Conservation (phyloP, 2,329 filamentous ascomycete species). For the Diaporthe capsici region DNA sequence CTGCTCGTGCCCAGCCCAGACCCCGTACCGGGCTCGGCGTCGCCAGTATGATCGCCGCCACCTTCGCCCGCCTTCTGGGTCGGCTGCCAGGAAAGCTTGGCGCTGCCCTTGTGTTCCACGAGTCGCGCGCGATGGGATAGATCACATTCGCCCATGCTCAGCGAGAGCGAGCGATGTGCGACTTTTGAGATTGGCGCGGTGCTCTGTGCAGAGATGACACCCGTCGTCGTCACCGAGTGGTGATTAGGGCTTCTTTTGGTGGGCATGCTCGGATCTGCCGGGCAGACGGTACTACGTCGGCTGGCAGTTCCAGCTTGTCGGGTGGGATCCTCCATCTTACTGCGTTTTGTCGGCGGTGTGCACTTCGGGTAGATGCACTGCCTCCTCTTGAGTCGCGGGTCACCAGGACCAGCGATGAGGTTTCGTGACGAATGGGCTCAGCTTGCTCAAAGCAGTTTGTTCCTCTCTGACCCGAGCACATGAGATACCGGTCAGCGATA, state of each 20-base stretch:
- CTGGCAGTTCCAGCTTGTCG: neutral
- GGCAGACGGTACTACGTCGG: neutral
- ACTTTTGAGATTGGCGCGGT: neutral
- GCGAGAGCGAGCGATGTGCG: neutral
- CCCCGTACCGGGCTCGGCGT: conserved; percentile 24
- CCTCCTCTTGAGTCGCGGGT: conserved; percentile 5
- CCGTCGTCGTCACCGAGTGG: neutral
- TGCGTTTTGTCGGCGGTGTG: neutral
- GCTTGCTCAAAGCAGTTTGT: neutral
- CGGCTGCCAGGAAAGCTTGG: conserved; percentile 27
- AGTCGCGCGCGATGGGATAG: neutral
- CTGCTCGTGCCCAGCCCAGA: neutral
- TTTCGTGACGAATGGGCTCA: neutral
- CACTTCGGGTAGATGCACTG: neutral
- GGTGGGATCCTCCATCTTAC: neutral
- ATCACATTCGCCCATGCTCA: neutral
- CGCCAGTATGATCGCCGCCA: conserved; percentile 17
- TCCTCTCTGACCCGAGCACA: neutral
- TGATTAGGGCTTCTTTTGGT: neutral
- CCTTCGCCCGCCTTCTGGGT: neutral
- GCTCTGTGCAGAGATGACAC: neutral
- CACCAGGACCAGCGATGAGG: neutral
- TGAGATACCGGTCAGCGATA: neutral
- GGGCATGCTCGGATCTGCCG: neutral
- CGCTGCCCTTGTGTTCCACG: neutral